Evolutionary conservation across 306 rosid genomes (phyloP), one percentile per base, ranked within the genome.

Genomic region (Glycine tomentella): DNA sequence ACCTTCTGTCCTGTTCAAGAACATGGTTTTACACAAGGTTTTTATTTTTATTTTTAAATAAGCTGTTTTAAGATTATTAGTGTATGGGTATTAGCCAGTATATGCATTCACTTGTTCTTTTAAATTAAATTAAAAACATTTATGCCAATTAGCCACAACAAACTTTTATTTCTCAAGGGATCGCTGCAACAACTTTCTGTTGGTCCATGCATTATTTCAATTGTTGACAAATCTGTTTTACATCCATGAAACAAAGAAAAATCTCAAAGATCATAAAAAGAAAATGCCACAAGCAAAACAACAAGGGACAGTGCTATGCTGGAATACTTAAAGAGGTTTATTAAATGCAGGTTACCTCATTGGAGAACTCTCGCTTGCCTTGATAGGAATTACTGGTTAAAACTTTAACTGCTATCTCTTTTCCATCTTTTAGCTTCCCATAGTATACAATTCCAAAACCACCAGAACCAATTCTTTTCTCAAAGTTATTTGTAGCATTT

Each of bases 301-400:
- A 42, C 12, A 45, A 48, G 72, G 31, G 67, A 79, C 8, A 49
- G 81, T 10, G 14, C 13, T 80, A 62, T 15, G 69, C 51, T 42
- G 71, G 61, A n/a, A n/a, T n/a, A n/a, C n/a, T n/a, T n/a, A n/a
- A n/a, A 51, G 69, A 84, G 71, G 74, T 79, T 71, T 25, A 69
- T 69, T 46, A 69, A 71, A 62, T 9, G 77, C 69, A 86, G 50
- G 65, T 71, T 80, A 91, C 99, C 99, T 95, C 99, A 46, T 93
- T 95, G 20, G 98, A 88, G 85, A 95, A 93, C 80, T 95, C 99
- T 74, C 98, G 94, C 86, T 89, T 93, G 83, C 99, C 99, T 91
- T 95, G 99, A 75, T 79, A 95, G 81, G 99, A 89, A 85, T 89
- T 87, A 73, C 85, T 90, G 44, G 83, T 86, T 75, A 95, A 83